Percentiles rank a stretch among this genome's conserved stretches.
Evolutionary conservation across 139 green algal genomes (phyloP).

Genomic region (Micromonas pusilla): DNA sequence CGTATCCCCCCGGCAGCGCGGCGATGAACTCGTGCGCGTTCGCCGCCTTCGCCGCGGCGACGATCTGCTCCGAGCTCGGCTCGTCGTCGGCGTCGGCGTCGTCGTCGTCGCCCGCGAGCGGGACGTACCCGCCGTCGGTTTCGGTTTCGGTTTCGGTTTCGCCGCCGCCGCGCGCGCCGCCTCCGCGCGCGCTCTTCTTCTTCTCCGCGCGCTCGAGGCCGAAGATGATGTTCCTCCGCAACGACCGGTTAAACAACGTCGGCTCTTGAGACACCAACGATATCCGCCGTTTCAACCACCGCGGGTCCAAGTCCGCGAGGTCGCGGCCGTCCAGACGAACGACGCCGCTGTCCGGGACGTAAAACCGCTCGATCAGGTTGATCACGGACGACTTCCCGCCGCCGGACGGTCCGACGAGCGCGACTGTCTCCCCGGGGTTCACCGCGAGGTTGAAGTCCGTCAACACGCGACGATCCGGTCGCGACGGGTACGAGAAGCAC

Average conservation of each 20-base stretch:
- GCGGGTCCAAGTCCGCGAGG: neutral
- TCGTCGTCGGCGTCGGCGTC: neutral
- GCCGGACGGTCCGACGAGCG: slow-evolving; percentile 79
- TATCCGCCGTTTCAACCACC: slow-evolving; percentile 43
- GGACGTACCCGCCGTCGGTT: too few relatives aligned
- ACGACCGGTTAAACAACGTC: slow-evolving; percentile 52
- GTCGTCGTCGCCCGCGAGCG: too few relatives aligned
- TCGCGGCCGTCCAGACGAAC: slow-evolving; percentile 3
- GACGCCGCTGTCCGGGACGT: slow-evolving; percentile 52
- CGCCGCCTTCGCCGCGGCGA: slow-evolving; percentile 34
- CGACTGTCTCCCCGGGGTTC: slow-evolving; percentile 55
- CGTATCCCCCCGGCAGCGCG: slow-evolving; percentile 36
- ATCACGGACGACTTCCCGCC: slow-evolving; percentile 88
- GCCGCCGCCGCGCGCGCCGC: too few relatives aligned
- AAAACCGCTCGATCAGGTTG: slow-evolving; percentile 81
- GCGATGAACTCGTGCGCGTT: slow-evolving; percentile 51
- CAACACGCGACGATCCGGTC: slow-evolving; percentile 52
- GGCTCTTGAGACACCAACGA: slow-evolving; percentile 85
- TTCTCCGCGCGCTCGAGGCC: slow-evolving; percentile 10
- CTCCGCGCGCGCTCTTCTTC: neutral
- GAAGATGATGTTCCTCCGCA: slow-evolving; percentile 44
- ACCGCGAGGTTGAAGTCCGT: slow-evolving; percentile 22
- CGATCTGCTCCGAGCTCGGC: slow-evolving; percentile 11
- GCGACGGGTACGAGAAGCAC: slow-evolving; percentile 61
- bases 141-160: neutral